A percentile compares a stretch with the other conserved stretches of the same genome.
Evolutionary conservation across 225 moss, liverwort and hornwort genomes (phyloP).

Genomic region (Bryum argenteum): DNA sequence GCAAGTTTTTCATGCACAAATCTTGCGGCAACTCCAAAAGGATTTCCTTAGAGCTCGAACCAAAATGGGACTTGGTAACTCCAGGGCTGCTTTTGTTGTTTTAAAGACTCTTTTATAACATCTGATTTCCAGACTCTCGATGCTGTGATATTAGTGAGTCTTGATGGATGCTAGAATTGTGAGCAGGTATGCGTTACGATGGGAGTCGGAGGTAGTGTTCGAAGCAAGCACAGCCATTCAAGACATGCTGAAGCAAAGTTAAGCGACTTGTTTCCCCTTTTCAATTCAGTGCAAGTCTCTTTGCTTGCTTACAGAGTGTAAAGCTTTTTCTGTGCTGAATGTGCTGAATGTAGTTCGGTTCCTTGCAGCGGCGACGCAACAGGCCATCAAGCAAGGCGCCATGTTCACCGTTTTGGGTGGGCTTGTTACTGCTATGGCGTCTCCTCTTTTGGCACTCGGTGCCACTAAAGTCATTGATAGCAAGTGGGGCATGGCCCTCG

Average conservation of each 20-base stretch:
- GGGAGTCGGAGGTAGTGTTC: slow-evolving; percentile 77
- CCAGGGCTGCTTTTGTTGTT: too few species aligned
- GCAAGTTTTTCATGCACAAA: too few species aligned
- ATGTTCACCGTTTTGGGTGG: slow-evolving; percentile 90
- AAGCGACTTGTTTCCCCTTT: background rate
- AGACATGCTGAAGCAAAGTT: slow-evolving; percentile 52
- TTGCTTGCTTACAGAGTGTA: too few species aligned
- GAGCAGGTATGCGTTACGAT: slow-evolving; percentile 80
- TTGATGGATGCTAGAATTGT: background rate
- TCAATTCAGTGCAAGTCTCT: too few species aligned
- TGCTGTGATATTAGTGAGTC: too few species aligned
- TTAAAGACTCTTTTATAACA: too few species aligned
- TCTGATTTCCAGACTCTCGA: too few species aligned
- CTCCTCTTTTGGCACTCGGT: slow-evolving; percentile 73
- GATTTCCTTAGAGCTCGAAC: too few species aligned
- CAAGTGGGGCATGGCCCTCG: slow-evolving; percentile 85
- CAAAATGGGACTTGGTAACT: too few species aligned
- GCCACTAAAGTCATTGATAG: slow-evolving; percentile 87
- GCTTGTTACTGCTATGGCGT: slow-evolving; percentile 67
- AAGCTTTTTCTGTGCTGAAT: background rate
- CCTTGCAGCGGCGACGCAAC: slow-evolving; percentile 65
- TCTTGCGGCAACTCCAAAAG: too few species aligned
- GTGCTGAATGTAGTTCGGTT: slow-evolving; percentile 16
- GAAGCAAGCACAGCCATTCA: slow-evolving; percentile 79
- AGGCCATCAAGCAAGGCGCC: slow-evolving; percentile 80